Evolutionary conservation across 306 rosid genomes (phyloP).

Genomic region (Cajanus cajan): DNA sequence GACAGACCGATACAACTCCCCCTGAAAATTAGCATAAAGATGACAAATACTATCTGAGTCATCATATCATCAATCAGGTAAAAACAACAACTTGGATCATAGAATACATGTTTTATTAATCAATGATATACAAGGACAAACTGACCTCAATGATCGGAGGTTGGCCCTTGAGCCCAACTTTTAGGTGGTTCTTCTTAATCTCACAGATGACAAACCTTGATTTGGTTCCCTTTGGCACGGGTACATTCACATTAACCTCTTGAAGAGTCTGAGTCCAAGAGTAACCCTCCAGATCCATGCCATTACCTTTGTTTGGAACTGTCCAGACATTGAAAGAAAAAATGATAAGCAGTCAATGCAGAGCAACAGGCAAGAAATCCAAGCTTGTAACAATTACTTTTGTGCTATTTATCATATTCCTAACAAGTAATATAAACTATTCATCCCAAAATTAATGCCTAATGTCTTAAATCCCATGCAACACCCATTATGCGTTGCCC

Average conservation of each 20-base stretch:
- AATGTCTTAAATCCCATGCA: not conserved
- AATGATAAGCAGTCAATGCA: not conserved
- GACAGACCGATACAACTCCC: constrained; percentile 55
- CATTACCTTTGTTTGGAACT: constrained; percentile 85
- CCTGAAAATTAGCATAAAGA: constrained; percentile 42
- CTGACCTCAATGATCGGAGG: constrained; percentile 89
- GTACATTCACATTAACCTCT: constrained; percentile 66
- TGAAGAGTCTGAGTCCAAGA: constrained; percentile 93
- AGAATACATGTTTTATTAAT: not conserved
- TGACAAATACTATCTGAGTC: not conserved
- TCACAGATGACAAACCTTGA: constrained; percentile 66
- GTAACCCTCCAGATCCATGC: constrained; percentile 79
- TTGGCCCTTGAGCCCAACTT: constrained; percentile 91
- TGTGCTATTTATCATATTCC: not conserved
- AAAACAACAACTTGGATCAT: not conserved
- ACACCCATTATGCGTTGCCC: not conserved
- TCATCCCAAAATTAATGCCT: not conserved
- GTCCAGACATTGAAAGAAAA: constrained; percentile 19
- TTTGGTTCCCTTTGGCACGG: constrained; percentile 84
- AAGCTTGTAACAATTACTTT: not conserved
- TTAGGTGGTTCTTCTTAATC: constrained; percentile 81
- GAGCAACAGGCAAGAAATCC: not conserved
- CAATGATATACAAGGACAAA: not conserved
- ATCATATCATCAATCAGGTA: not conserved
- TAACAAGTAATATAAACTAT: no score